phyloP scores from a whole-genome alignment of 345 rosid genomes.

The Citrus sinensis region DVS_A1.0 CM039164.1:1190501-1191000 shows the following conservation, averaged over 20 bases:
- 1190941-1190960: not conserved
- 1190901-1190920: not conserved
- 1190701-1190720: slow-evolving; percentile 1
- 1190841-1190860: not conserved
- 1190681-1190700: not conserved
- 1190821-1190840: not conserved
- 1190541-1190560: too few species aligned
- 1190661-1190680: too few species aligned
- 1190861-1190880: not conserved
- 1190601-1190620: too few species aligned
- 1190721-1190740: not conserved
- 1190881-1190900: too few species aligned
- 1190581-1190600: too few species aligned
- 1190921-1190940: not conserved
- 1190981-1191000: not conserved
- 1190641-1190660: too few species aligned
- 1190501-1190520: too few species aligned
- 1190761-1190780: not conserved
- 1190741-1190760: not conserved
- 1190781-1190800: not conserved
- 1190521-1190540: too few species aligned
- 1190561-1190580: too few species aligned
- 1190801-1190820: not conserved
- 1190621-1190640: too few species aligned
- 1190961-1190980: not conserved